phyloP scores from a whole-genome alignment of 2,329 filamentous ascomycete genomes.

The Xylaria sp. region DNA sequence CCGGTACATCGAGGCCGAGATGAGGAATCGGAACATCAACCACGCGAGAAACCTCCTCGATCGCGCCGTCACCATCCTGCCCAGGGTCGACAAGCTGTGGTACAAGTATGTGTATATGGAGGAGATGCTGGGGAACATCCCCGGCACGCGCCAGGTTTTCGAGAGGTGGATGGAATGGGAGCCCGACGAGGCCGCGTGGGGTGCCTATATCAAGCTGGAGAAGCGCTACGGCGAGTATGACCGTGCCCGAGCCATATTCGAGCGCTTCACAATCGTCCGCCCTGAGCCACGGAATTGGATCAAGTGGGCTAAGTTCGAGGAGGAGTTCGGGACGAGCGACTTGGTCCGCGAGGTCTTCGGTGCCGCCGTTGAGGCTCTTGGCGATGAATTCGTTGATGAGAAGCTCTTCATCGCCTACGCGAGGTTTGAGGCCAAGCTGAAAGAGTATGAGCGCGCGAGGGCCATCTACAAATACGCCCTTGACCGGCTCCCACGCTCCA shows the following conservation, averaged over 20 bases:
- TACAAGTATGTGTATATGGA: constrained; percentile 99
- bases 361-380: constrained; percentile 85
- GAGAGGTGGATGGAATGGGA: constrained; percentile 99
- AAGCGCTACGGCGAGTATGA: constrained; percentile 95
- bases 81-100: constrained; percentile 95
- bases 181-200: constrained; percentile 95
- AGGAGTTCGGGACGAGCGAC: constrained; percentile 93
- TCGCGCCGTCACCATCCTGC: constrained; percentile 90
- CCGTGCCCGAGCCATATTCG: constrained; percentile 88
- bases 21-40: constrained; percentile 95
- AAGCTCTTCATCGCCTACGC: constrained; percentile 95
- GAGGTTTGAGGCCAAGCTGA: constrained; percentile 92
- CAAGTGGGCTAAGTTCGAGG: constrained; percentile 97
- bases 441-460: constrained; percentile 92
- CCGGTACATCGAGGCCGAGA: constrained; percentile 94
- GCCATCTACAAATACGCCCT: constrained; percentile 98
- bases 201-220: constrained; percentile 95
- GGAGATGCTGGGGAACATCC: constrained; percentile 94
- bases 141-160: constrained; percentile 92
- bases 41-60: constrained; percentile 95
- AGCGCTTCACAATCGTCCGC: constrained; percentile 90
- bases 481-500: constrained; percentile 89
- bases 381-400: constrained; percentile 96
- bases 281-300: constrained; percentile 98
- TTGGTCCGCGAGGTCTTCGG: constrained; percentile 93